Base-by-base conservation (phyloP, 2,329 filamentous ascomycete genomes). In the Bipolaris oryzae region DNA sequence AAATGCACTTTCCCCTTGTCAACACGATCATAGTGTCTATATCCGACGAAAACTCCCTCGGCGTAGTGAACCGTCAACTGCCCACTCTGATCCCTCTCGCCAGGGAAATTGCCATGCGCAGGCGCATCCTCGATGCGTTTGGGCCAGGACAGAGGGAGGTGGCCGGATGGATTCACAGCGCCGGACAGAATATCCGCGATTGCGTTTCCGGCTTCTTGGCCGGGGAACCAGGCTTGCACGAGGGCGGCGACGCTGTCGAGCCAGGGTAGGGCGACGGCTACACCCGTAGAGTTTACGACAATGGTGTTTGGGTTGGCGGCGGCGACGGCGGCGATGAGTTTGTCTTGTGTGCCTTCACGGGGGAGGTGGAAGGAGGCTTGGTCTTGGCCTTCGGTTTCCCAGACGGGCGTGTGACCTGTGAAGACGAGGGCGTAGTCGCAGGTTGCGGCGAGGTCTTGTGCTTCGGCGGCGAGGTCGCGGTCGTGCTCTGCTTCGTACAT, bases 231-330 rank as follows among this genome's bases (percentile, higher is more conserved):
- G 3, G 77, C 76, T 53, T 77, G 74, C 2, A 80, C 52, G 16
- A 80, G 73, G 5, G 71, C 72, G 6, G 71, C 60, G n/a, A 76
- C 63, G 28, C 73, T 70, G 61, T 84, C 79, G 1, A 81, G 82
- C 89, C 88, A 91, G 16, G 87, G 87, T 82, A 89, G 87, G 1
- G 83, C 82, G 15, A 90, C 83, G 0, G 90, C 90, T 0, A 89
- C 91, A 34, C 90, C 91, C 0, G 89, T 91, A 67, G 93, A 90
- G 70, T 91, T 86, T 1, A 93, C 87, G 1, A 95, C 85, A 1
- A 86, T 85, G 1, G 89, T 88, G 53, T 87, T 87, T 3, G 87
- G 80, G 72, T 93, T 92, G 0, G 82, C 88, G 0, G 81, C 81
- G 4, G 87, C 80, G 0, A 94, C 85, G 1, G 85, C 84, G 11